Evolutionary conservation across 208 protist genomes (phyloP), one percentile per base, ranked within the genome.

Genomic region (Vickermania ingenoplastis): DNA sequence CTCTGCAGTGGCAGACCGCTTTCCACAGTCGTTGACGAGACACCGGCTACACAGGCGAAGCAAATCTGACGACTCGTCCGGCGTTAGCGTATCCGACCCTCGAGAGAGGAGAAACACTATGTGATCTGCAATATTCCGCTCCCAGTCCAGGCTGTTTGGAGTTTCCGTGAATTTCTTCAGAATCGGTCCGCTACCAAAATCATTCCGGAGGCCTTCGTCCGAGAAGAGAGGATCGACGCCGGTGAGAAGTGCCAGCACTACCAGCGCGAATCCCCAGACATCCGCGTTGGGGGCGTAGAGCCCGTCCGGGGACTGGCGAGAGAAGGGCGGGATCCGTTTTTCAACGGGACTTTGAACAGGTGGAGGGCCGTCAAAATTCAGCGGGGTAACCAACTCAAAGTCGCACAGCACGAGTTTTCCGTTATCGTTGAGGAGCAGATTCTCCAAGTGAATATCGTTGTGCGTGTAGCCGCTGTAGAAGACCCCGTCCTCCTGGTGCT

Each of bases 391-490:
- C 22, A 94, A 74, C 60, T 94, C 83, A 77, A 94, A 94, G 69
- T 94, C 87, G 63, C 87, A 91, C 22, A 94, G 63, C 0, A 75
- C 81, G 2, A 91, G 72, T 24, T 70, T 52, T 30, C 83, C 83
- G 25, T 61, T 50, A 36, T 57, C 31, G 24, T 62, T 67, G 24
- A 91, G 26, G 27, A 94, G 74, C 1, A 94, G 65, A 57, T 94
- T 94, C 60, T 79, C 83, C 1, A 91, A 65, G 53, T 91, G 83
- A 30, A 94, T 68, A 67, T 94, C 87, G 56, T 94, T 91, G 70
- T 94, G 86, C 1, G 72, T 79, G 65, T 78, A 93, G 36, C 82
- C 86, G 5, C 30, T 59, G 59, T 52, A 83, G 36, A 45, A 45
- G 36, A 45, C 36, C 13, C 41, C 68, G n/a, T 56, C 31, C 26